Base-by-base conservation (phyloP, 176 grass and related monocot species). In the Oryza coarctata region DNA sequence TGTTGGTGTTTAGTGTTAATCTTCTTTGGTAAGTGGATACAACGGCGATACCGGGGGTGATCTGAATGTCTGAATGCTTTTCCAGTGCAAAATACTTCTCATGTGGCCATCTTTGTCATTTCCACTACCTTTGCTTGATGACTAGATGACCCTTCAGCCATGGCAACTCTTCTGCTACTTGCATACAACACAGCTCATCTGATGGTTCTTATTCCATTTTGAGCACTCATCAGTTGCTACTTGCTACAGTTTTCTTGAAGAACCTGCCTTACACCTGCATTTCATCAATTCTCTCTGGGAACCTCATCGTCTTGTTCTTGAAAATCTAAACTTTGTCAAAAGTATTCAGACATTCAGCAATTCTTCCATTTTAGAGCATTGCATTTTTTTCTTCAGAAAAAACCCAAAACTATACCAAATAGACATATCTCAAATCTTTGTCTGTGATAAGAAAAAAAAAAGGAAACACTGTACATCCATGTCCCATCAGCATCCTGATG, bases 401-500 rank as follows among this genome's bases (percentile, higher is more conserved):
- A 14, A 38, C 41, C 63, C 26, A 55, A 71, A 57, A 71, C 45
- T 65, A 52, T 41, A 72, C 82, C 18, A 70, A 71, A 15, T 15
- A 9, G 68, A 79, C 62, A 12, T 25, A 26, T 43, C 32, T 63
- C 26, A 44, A 66, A 79, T 79, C 75, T 77, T 73, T 73, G 50
- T 68, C 40, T 39, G 20, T 11, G 57, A 49, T 6, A 60, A 5
- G 14, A 34, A 58, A 75, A 50, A 73, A 34, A 58, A 75, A 50
- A 73, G 25, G 27, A 38, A 23, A 64, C 34, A 4, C 76, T 77
- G 72, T 86, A 77, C 65, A 26, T 64, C 7, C 23, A 82, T 77
- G 77, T 82, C 78, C 52, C 15, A 73, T 86, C 87, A 29, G 34
- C n/a, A 14, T 82, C 78, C 27, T 82, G 77, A 72, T 68, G 30